Evolutionary conservation across 345 rosid genomes (phyloP), one percentile per base, ranked within the genome.

Genomic region (Murraya paniculata): DNA sequence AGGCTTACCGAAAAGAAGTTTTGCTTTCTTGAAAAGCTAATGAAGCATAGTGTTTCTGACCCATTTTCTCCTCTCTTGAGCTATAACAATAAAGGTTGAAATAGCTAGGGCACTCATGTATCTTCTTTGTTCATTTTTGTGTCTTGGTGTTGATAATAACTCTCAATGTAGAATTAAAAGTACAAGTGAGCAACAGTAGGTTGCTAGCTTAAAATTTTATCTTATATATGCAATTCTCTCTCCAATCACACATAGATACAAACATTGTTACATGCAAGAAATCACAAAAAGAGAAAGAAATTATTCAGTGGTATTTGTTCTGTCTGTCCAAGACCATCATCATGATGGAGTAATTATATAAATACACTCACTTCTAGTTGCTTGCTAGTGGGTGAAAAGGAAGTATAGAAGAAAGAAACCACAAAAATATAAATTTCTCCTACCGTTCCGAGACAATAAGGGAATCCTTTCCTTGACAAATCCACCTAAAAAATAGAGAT

Each of bases 281-380:
- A 78, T 77, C 85, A 82, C 84, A 89, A 85, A 85, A 81, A 79
- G 86, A 84, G 71, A 73, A 30, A 72, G 72, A 78, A 68, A 72
- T 78, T 78, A 74, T 82, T 81, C 50, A 21, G 35, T 36, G 68
- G 31, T 53, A 2, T 77, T 76, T 73, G 81, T 82, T 81, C 74
- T 80, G 80, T 84, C 82, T 78, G 85, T 77, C 84, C 58, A 77
- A 39, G 71, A 78, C 71, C 64, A 77, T 21, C 75, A 67, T 84
- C 84, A 91, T 88, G 88, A 89, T 88, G 86, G 86, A 59, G 79
- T 87, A 89, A 89, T 92, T 79, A 83, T 89, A 81, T 77, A 39
- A 35, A 72, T 60, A 35, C 68, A 25, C 45, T 76, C 77, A 66
- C 74, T 30, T 68, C 64, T 73, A 73, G 74, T 22, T 35, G 70